Evolutionary conservation across 2,329 filamentous ascomycete species (phyloP).

Genomic region (Trichophyton simii): DNA sequence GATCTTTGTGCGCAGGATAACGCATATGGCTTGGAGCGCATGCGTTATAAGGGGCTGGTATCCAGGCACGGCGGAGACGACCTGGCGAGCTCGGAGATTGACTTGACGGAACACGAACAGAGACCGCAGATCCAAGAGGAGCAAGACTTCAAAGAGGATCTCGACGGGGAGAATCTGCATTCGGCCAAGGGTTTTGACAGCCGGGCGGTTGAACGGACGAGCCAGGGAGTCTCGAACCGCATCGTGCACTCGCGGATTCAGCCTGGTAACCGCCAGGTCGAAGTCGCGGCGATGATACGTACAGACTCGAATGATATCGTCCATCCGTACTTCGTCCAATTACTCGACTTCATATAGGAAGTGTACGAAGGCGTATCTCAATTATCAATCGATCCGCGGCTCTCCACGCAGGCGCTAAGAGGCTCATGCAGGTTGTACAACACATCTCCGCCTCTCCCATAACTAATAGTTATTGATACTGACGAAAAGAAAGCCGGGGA

Average conservation of each 20-base stretch:
- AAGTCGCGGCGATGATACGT: not conserved
- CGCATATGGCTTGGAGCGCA: slow-evolving; percentile 4
- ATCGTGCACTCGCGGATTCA: slow-evolving; percentile 4
- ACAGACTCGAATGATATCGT: no score
- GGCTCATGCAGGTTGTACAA: no score
- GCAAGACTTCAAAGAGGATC: slow-evolving; percentile 3
- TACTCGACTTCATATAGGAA: no score
- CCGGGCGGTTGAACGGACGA: not conserved
- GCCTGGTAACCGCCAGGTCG: no score
- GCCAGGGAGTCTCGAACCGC: not conserved
- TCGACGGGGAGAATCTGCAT: slow-evolving; percentile 6
- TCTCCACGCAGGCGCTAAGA: no score
- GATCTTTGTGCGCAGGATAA: slow-evolving; percentile 5
- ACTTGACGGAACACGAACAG: slow-evolving; percentile 7
- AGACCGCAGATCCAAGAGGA: slow-evolving; percentile 4
- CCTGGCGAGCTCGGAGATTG: slow-evolving; percentile 4
- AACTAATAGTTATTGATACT: no score
- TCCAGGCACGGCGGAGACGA: slow-evolving; percentile 4
- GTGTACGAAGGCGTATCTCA: no score
- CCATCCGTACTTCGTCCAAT: no score
- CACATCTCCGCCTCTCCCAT: no score
- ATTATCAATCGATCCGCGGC: no score
- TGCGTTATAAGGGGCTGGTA: slow-evolving; percentile 3
- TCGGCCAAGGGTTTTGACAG: slow-evolving; percentile 1
- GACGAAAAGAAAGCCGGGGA: not conserved